These are phyloP conservation scores for Oryza glumipatula DNA, from an alignment of 176 grass and related monocot genomes.

Conservation along the genomic window DNA sequence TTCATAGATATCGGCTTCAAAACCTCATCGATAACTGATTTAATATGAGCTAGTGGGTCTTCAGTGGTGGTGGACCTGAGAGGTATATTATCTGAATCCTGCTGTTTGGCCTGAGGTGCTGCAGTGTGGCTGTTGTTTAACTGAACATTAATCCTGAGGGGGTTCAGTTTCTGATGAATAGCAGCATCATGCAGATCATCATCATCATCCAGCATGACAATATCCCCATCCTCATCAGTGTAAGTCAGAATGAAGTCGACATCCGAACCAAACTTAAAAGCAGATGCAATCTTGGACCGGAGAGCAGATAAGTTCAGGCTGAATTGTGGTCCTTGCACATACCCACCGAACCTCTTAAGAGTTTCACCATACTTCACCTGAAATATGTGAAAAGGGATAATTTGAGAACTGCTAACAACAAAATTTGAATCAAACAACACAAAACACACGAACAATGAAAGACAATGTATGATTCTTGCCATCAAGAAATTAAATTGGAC, in stretches of 20 bases:
- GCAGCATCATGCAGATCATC: constrained; percentile 87
- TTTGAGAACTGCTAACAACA: background rate
- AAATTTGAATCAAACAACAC: background rate
- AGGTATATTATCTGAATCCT: constrained; percentile 25
- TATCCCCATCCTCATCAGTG: constrained; percentile 78
- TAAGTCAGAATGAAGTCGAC: constrained; percentile 72
- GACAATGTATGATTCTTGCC: background rate
- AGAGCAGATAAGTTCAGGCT: constrained; percentile 56
- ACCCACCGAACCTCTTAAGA: constrained; percentile 72
- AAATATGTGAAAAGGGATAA: constrained; percentile 16
- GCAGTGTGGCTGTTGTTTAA: constrained; percentile 50
- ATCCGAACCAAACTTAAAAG: constrained; percentile 71
- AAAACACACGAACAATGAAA: background rate
- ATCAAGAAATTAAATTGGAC: background rate
- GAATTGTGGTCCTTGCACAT: constrained; percentile 38
- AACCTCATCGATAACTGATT: constrained; percentile 63
- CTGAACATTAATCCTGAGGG: constrained; percentile 82
- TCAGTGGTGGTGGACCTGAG: constrained; percentile 23
- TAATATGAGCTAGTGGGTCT: constrained; percentile 38
- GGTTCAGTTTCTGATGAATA: constrained; percentile 79
- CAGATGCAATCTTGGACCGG: constrained; percentile 61
- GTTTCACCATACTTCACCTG: constrained; percentile 88
- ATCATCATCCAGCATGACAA: constrained; percentile 80
- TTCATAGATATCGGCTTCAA: constrained; percentile 61
- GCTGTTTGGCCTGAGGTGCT: constrained; percentile 20